Base-by-base conservation (phyloP, 164 flowering plant species). In the Macadamia tetraphylla region DNA sequence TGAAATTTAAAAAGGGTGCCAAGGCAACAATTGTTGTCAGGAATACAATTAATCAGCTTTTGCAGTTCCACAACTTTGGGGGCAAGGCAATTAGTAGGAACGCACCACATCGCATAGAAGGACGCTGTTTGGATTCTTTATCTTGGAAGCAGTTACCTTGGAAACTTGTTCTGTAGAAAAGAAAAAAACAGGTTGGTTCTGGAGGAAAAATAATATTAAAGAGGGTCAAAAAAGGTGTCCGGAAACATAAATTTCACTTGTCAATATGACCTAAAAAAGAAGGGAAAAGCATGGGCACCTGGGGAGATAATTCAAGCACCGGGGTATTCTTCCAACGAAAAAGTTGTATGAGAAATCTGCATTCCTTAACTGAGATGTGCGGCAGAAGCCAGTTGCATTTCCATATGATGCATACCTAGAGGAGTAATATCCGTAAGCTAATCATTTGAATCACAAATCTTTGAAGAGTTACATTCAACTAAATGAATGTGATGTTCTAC, bases 311-410 rank as follows among this genome's bases (percentile, higher is more conserved):
- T 71, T 79, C 84, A 94, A 73, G 85, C 97, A 94, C 72, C 81
- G 76, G 6, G 98, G 98, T 72, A 91, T 79, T 70, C 68, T 77
- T 60, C 98, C 97, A 74, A 72, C 78, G 53, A 94, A 86, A 69
- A 86, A 90, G 76, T 94, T 94, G 74, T 71, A 83, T 49, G 97
- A 90, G 65, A 94, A 86, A 71, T 94, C 96, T 32, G 86, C 95
- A 43, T 68, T 76, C 79, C 65, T 85, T 67, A 90, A 70, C 63
- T 80, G 87, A 77, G 91, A 70, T 63, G 81, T 75, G 61, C 75
- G 78, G 66, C 98, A 94, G 52, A 87, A 69, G 49, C 96, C 96
- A 68, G 80, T 80, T 63, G 67, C 61, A 60, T 79, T 78, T 70
- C 78, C 65, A 12, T 13, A 62, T 49, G 87, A 78, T 7, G 77